Percentiles rank a stretch among this genome's conserved stretches.
phyloP scores from a whole-genome alignment of 2,329 filamentous ascomycete genomes.

The Gnomoniopsis smithogilvyi region DNA sequence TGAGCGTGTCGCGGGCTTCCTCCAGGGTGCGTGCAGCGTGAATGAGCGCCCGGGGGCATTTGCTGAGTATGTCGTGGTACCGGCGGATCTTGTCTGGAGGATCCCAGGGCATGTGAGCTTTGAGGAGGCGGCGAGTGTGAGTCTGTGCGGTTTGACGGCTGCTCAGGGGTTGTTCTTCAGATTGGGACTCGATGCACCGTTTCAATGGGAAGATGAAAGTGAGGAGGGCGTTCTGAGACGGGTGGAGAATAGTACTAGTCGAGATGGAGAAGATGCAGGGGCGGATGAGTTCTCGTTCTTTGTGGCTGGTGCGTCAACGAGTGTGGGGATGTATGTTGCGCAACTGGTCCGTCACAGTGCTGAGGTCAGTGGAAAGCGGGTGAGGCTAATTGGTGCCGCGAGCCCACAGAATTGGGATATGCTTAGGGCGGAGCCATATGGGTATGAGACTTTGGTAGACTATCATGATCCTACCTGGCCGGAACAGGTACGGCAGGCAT shows the following conservation, averaged over 20 bases:
- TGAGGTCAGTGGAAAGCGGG: slow-evolving; percentile 3
- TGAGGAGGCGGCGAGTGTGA: slow-evolving; percentile 37
- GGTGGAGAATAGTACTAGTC: neutral
- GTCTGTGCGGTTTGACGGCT: slow-evolving; percentile 39
- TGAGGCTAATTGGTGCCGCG: slow-evolving; percentile 28
- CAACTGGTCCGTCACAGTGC: slow-evolving; percentile 25
- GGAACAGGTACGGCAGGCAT: slow-evolving; percentile 24
- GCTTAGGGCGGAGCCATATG: slow-evolving; percentile 31
- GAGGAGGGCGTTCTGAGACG: slow-evolving; percentile 11
- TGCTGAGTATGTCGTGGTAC: slow-evolving; percentile 35
- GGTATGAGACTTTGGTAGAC: slow-evolving; percentile 35
- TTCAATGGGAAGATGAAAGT: slow-evolving; percentile 22
- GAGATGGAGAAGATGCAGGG: neutral
- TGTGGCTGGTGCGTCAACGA: slow-evolving; percentile 32
- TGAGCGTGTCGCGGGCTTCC: slow-evolving; percentile 35
- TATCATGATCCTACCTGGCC: slow-evolving; percentile 34
- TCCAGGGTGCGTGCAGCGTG: slow-evolving; percentile 39
- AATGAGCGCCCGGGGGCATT: slow-evolving; percentile 43
- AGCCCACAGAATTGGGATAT: slow-evolving; percentile 24
- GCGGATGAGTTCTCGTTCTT: slow-evolving; percentile 21
- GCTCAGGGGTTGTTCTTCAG: slow-evolving; percentile 38
- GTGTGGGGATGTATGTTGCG: slow-evolving; percentile 30
- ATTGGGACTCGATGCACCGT: slow-evolving; percentile 32
- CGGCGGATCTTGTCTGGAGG: slow-evolving; percentile 35
- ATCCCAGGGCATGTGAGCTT: slow-evolving; percentile 29